Conservation (phyloP, 441 rosid genomes). For the Francoa sonchifolia region DNA sequence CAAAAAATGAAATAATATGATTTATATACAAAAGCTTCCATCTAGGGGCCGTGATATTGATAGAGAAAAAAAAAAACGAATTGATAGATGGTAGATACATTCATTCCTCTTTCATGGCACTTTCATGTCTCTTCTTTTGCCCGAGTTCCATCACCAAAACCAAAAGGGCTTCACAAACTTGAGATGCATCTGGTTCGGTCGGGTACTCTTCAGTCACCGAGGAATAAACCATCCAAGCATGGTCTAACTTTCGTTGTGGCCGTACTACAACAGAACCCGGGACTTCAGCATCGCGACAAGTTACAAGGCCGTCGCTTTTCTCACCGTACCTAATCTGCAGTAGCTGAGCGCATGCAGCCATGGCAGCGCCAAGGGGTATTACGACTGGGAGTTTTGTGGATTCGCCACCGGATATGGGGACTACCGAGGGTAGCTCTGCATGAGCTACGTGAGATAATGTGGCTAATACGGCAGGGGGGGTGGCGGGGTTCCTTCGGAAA, state of each 20-base stretch:
- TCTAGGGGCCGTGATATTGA: too few relatives aligned
- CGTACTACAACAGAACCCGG: constrained; percentile 81
- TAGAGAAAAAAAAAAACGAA: too few relatives aligned
- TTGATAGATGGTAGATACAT: too few relatives aligned
- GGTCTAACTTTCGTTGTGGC: constrained; percentile 71
- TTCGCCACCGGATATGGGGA: constrained; percentile 30
- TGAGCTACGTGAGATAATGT: constrained; percentile 82
- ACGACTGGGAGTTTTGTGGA: constrained; percentile 68
- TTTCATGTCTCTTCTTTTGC: constrained; percentile 38
- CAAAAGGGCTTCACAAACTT: constrained; percentile 81
- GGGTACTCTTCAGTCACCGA: constrained; percentile 50
- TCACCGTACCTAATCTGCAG: constrained; percentile 71
- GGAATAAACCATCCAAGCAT: constrained; percentile 97
- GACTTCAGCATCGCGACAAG: constrained; percentile 82
- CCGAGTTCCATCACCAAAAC: constrained; percentile 71
- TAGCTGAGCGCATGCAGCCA: constrained; percentile 94
- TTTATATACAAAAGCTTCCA: too few relatives aligned
- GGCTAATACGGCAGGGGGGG: constrained; percentile 69
- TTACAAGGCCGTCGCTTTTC: constrained; percentile 86
- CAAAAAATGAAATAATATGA: too few relatives aligned
- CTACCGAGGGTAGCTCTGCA: constrained; percentile 55
- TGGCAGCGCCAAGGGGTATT: constrained; percentile 87
- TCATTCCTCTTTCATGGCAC: constrained; percentile 39
- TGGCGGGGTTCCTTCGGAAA: too few relatives aligned
- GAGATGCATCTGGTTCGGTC: constrained; percentile 64